Evolutionary conservation across 148 eudicot species (phyloP), one percentile per base, ranked within the genome.

Genomic region (Nepenthes gracilis): DNA sequence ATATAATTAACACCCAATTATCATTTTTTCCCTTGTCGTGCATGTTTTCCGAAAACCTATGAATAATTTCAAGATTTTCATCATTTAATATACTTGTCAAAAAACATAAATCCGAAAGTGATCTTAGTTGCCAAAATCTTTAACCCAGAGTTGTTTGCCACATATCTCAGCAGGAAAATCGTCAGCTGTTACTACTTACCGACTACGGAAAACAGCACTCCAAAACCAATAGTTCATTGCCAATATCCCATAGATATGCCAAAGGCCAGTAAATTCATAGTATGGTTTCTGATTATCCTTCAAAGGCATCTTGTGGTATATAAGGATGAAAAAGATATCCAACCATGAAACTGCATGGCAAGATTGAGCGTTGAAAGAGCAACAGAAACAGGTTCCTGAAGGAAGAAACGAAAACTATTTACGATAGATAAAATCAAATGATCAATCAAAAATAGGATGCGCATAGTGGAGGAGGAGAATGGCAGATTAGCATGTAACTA

Each of bases 171-270:
- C 45, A 40, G 45, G 8, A 40, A 40, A 40, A 40, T 40, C 45
- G 45, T 40, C 45, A 40, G 45, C 45, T 40, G 45, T 40, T 8
- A 55, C 33, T 48, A 61, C 96, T 74, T 60, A 92, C 97, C 97
- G 79, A 72, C 84, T 80, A 67, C 85, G 97, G 59, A 75, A 85
- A 74, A 88, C 88, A 13, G 97, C 85, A 71, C 76, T 78, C 97
- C 97, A 92, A 60, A 92, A 80, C 90, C 87, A 88, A 23, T 76
- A 69, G 75, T 92, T 92, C 97, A 92, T 85, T 35, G 97, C 85
- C 43, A 88, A 74, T 59, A 88, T 63, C 65, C 85, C 97, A 68
- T 85, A 85, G 48, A 88, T 60, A 79, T 92, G 96, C 88, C 92
- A 85, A 75, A 88, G 67, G 70, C 94, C 90, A 9, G 93, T 85